Evolutionary conservation across 1,139 yeast genomes (phyloP).

Genomic region (Yamadazyma pseudoaaseri): DNA sequence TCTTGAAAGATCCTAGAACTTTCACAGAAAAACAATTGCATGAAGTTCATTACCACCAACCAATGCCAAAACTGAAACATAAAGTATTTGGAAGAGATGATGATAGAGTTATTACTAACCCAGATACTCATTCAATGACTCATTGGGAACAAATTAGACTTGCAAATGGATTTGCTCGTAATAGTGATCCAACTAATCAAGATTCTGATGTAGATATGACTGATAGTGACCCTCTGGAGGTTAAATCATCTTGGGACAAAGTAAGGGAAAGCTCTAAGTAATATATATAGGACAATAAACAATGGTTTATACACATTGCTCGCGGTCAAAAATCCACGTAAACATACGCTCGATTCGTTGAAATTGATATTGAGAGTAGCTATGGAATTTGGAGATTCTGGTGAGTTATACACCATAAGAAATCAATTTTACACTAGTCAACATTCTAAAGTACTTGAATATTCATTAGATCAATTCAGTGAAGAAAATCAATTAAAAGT

Average conservation of each 20-base stretch:
- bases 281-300: neutral
- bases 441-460: conserved; percentile 35
- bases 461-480: conserved; percentile 34
- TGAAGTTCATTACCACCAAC: conserved; percentile 29
- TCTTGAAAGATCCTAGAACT: conserved; percentile 26
- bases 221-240: neutral
- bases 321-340: conserved; percentile 1
- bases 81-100: conserved; percentile 11
- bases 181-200: no score
- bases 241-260: conserved; percentile 8
- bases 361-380: neutral
- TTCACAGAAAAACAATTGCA: conserved; percentile 23
- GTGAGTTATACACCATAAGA: conserved; percentile 43
- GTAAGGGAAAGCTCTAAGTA: conserved; percentile 5
- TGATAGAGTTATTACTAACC: conserved; percentile 7
- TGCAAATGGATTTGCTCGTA: conserved; percentile 29
- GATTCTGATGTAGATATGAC: neutral
- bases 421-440: conserved; percentile 51
- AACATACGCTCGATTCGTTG: neutral
- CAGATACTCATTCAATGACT: conserved; percentile 12
- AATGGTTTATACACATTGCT: no score
- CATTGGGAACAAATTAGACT: conserved; percentile 35
- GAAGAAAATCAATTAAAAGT: conserved; percentile 38
- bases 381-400: conserved; percentile 44
- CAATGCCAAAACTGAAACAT: conserved; percentile 7